phyloP scores from a whole-genome alignment of 306 rosid genomes.

The Morella rubra region DNA sequence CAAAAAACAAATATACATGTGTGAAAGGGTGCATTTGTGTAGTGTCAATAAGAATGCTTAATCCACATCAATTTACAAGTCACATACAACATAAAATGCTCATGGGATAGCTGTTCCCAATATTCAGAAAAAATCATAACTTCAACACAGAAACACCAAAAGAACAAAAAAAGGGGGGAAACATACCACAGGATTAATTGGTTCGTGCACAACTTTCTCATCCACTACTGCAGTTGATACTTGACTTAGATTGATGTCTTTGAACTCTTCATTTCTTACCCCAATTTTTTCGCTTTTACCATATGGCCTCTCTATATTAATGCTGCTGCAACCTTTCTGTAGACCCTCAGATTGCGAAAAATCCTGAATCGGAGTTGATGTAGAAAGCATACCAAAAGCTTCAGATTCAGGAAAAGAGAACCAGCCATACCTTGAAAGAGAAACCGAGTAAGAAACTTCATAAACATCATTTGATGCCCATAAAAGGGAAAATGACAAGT shows the following conservation, averaged over 20 bases:
- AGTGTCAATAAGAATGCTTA: neutral
- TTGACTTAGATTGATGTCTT: constrained; percentile 33
- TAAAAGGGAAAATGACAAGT: constrained; percentile 19
- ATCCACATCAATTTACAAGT: constrained; percentile 16
- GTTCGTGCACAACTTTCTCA: constrained; percentile 36
- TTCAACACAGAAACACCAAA: neutral
- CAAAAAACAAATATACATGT: neutral
- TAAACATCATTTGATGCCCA: neutral
- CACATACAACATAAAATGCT: constrained; percentile 13
- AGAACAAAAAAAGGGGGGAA: constrained; percentile 12
- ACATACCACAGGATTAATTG: constrained; percentile 38
- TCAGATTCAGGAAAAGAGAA: constrained; percentile 36
- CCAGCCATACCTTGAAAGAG: constrained; percentile 82
- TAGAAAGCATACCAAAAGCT: constrained; percentile 28
- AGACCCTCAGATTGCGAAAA: constrained; percentile 29
- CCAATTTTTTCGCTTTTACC: constrained; percentile 33
- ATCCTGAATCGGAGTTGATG: constrained; percentile 27
- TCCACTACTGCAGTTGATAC: constrained; percentile 31
- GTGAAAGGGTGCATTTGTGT: no score
- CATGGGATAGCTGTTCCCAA: constrained; percentile 7
- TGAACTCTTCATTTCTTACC: constrained; percentile 30
- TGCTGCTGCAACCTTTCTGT: constrained; percentile 27
- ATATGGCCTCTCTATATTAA: constrained; percentile 24
- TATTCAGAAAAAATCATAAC: neutral
- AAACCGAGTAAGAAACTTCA: constrained; percentile 35